A percentile compares a stretch with the other conserved stretches of the same genome.
Conservation (phyloP, 164 flowering plant species). For the Dillenia turbinata region DNA sequence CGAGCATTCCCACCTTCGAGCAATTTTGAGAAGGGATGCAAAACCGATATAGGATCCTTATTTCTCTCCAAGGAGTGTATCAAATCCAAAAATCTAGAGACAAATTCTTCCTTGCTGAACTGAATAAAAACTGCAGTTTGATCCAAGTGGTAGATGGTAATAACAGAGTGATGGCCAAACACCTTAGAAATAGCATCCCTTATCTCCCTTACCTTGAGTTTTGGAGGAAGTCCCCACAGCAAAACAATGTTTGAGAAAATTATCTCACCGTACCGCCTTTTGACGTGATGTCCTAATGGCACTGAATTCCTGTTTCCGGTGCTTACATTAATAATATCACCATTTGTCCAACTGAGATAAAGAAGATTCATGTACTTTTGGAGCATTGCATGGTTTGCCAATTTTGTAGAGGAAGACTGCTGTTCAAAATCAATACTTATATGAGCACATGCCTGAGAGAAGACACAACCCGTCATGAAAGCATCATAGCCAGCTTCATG, state of each 20-base stretch:
- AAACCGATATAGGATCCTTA: conserved; percentile 49
- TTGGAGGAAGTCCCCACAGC: conserved; percentile 71
- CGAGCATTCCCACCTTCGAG: conserved; percentile 61
- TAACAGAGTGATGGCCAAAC: conserved; percentile 55
- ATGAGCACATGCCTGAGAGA: conserved; percentile 75
- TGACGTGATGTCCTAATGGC: conserved; percentile 8
- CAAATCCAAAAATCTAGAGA: conserved; percentile 51
- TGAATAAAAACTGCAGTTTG: conserved; percentile 74
- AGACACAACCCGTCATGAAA: conserved; percentile 94
- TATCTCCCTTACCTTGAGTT: conserved; percentile 48
- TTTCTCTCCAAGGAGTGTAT: conserved; percentile 50
- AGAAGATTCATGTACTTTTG: conserved; percentile 62
- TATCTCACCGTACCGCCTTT: conserved; percentile 26
- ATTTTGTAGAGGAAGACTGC: conserved; percentile 18
- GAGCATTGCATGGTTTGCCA: conserved; percentile 44
- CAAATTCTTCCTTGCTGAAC: conserved; percentile 58
- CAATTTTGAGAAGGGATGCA: conserved; percentile 72
- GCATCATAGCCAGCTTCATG: conserved; percentile 99
- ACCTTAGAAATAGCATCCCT: conserved; percentile 55
- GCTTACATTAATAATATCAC: conserved; percentile 55
- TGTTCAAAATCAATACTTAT: conserved; percentile 55
- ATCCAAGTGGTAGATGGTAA: conserved; percentile 58
- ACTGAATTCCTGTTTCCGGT: conserved; percentile 40
- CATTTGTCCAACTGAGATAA: conserved; percentile 69
- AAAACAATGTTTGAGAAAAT: conserved; percentile 48